Percentiles rank a stretch among this genome's conserved stretches.
Evolutionary conservation across 1,284 basidiomycete species (phyloP).

Genomic region (Cystobasidium pallidum): DNA sequence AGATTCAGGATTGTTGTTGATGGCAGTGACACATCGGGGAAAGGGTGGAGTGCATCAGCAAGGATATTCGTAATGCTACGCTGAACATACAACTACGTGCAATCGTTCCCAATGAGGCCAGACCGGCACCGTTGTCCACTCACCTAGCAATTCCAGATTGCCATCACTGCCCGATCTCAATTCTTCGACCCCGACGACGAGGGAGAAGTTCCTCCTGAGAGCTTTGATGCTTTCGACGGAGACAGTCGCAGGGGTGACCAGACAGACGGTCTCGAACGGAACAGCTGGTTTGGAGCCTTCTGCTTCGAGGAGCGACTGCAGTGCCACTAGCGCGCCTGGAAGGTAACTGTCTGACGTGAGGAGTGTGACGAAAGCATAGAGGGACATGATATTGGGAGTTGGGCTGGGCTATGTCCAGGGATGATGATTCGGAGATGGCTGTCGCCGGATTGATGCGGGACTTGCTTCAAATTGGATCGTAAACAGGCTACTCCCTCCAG

Average conservation of each 20-base stretch:
- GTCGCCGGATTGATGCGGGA: too few species aligned
- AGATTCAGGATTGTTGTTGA: slow-evolving; percentile 12
- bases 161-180: slow-evolving; percentile 67
- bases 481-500: too few species aligned
- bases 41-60: neutral
- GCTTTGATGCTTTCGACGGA: slow-evolving; percentile 81
- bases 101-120: neutral
- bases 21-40: slow-evolving; percentile 8
- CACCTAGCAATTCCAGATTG: slow-evolving; percentile 79
- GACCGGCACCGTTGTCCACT: slow-evolving; percentile 56
- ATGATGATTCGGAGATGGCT: too few species aligned
- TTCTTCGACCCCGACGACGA: slow-evolving; percentile 87
- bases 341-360: slow-evolving; percentile 88
- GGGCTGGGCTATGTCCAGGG: too few species aligned
- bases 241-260: slow-evolving; percentile 90
- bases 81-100: neutral
- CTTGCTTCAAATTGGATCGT: too few species aligned
- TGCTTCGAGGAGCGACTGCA: slow-evolving; percentile 77
- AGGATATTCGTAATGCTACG: neutral
- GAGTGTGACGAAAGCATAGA: slow-evolving; percentile 64
- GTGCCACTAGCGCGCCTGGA: slow-evolving; percentile 84
- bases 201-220: slow-evolving; percentile 76
- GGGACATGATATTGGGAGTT: too few species aligned
- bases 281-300: slow-evolving; percentile 58
- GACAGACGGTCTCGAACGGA: slow-evolving; percentile 79